Evolutionary conservation across 1,139 yeast genomes (phyloP).

Genomic region (Suhomyces taliae): DNA sequence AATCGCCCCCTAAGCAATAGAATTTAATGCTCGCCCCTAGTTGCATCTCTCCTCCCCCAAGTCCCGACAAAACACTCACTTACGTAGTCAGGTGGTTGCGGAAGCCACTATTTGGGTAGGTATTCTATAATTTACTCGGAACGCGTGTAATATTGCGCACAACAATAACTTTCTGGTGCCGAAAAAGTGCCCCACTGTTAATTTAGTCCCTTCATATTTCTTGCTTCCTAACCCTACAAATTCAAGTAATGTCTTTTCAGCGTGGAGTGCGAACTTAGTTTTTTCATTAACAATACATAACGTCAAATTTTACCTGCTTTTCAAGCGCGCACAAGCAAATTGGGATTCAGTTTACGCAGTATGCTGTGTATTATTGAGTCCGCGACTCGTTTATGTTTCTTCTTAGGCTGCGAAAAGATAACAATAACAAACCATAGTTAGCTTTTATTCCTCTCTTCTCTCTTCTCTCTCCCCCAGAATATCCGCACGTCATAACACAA

Average conservation of each 20-base stretch:
- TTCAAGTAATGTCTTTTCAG: neutral
- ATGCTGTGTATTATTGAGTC: constrained; percentile 1
- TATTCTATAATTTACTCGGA: constrained; percentile 3
- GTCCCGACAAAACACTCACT: neutral
- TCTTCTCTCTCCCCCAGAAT: too few species aligned
- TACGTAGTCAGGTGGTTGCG: constrained; percentile 2
- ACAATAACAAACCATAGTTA: neutral
- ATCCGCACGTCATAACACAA: neutral
- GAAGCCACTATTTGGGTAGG: constrained; percentile 1
- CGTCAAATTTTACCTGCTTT: neutral
- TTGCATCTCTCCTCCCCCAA: neutral
- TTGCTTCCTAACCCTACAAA: neutral
- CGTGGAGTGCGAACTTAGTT: neutral
- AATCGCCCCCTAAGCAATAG: constrained; percentile 2
- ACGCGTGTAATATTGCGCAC: constrained; percentile 1
- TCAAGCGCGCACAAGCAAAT: neutral
- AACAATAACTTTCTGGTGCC: neutral
- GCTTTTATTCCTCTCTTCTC: too few species aligned
- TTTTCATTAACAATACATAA: neutral
- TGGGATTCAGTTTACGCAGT: constrained; percentile 1
- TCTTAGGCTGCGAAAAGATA: constrained; percentile 8
- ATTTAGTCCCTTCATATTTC: neutral
- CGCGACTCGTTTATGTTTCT: neutral
- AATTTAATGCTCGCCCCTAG: neutral
- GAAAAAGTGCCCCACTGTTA: neutral